These are phyloP conservation scores for Protea cynaroides DNA, from an alignment of 164 flowering plant genomes.

Conservation along the genomic window DNA sequence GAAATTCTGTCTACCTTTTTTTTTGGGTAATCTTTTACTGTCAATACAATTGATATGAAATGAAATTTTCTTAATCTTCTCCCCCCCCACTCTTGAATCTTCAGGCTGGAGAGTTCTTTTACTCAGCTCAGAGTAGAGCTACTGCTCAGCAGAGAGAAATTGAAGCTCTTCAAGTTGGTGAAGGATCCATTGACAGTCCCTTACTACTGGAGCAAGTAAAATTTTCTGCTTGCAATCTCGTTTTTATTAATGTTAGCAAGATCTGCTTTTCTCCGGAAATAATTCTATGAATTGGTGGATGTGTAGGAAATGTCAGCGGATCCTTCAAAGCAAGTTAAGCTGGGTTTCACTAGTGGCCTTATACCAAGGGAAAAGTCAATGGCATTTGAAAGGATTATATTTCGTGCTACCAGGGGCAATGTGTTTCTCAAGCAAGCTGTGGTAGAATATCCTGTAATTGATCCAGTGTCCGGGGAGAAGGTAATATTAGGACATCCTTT, in stretches of 20 bases:
- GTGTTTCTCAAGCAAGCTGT: constrained; percentile 65
- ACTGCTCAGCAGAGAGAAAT: constrained; percentile 69
- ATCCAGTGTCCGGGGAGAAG: constrained; percentile 96
- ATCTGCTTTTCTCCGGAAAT: constrained; percentile 2
- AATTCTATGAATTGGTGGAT: constrained; percentile 7
- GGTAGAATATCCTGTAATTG: constrained; percentile 70
- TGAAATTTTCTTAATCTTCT: too few species aligned
- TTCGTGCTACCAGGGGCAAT: constrained; percentile 99
- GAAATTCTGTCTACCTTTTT: too few species aligned
- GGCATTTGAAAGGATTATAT: constrained; percentile 94
- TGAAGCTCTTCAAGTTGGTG: constrained; percentile 39
- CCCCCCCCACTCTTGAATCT: not conserved
- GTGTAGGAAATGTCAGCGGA: constrained; percentile 62
- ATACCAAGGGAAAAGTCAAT: constrained; percentile 83
- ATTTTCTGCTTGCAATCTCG: constrained; percentile 1
- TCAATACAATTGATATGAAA: too few species aligned
- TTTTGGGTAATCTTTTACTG: constrained; percentile 3
- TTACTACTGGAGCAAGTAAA: constrained; percentile 66
- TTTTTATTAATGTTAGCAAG: not conserved
- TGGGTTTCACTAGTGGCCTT: constrained; percentile 86
- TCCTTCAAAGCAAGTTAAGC: constrained; percentile 75
- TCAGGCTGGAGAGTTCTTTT: constrained; percentile 88
- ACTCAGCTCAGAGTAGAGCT: constrained; percentile 66
- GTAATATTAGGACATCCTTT: constrained; percentile 26
- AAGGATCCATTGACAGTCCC: constrained; percentile 70